Conservation (phyloP, 164 flowering plant genomes). For the Piper betle region DNA sequence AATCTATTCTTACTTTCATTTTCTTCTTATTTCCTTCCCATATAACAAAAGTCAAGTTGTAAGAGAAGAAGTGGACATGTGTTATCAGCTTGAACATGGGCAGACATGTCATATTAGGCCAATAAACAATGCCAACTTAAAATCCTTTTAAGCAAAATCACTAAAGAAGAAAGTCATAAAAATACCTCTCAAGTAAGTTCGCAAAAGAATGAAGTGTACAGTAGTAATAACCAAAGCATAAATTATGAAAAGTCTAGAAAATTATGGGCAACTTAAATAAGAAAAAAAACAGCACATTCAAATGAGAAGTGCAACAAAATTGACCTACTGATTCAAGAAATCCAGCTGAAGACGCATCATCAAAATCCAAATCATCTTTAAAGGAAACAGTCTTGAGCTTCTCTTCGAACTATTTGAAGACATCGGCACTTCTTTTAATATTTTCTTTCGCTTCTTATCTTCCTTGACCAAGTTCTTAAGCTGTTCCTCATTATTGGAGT, state of each 20-base stretch:
- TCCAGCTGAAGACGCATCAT: conserved; percentile 87
- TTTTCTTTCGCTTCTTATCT: conserved; percentile 33
- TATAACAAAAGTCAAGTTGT: too few species aligned
- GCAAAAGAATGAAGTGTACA: background rate
- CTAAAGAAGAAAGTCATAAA: background rate
- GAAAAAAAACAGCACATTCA: background rate
- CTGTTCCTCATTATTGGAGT: conserved; percentile 22
- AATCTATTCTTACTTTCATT: too few species aligned
- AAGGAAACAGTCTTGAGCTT: conserved; percentile 42
- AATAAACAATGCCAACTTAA: background rate
- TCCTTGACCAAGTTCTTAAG: conserved; percentile 49
- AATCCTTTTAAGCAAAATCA: background rate
- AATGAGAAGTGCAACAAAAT: background rate
- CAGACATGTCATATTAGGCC: background rate
- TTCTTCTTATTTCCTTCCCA: too few species aligned
- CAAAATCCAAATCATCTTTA: conserved; percentile 79
- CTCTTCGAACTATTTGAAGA: conserved; percentile 29
- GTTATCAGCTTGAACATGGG: too few species aligned
- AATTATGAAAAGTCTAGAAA: too few species aligned
- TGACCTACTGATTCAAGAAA: conserved; percentile 87
- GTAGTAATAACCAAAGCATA: background rate
- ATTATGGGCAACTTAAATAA: background rate
- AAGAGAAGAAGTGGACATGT: too few species aligned
- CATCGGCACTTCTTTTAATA: conserved; percentile 29
- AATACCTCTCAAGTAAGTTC: background rate